Percentiles rank a stretch among this genome's conserved stretches.
phyloP scores from a whole-genome alignment of 495 filamentous ascomycete species.

The Annulohypoxylon maeteangense region DNA sequence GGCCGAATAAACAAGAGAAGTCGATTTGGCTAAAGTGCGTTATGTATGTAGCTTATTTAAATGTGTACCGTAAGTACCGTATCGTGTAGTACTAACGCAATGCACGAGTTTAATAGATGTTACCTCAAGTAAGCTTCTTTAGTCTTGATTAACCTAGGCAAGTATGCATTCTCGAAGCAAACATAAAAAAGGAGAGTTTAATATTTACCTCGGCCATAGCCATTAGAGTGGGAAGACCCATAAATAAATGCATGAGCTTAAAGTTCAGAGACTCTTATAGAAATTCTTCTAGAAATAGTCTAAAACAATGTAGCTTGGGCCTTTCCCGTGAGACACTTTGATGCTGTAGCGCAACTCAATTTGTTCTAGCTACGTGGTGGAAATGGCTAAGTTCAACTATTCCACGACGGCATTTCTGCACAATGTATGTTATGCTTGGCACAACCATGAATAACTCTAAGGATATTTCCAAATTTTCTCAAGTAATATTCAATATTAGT shows the following conservation, averaged over 20 bases:
- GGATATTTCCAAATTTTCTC: neutral
- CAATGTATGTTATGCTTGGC: neutral
- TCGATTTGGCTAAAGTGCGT: neutral
- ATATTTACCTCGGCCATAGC: neutral
- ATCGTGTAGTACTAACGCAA: constrained; percentile 5
- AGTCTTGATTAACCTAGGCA: neutral
- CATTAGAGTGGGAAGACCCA: constrained; percentile 7
- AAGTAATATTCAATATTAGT: neutral
- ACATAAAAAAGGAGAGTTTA: neutral
- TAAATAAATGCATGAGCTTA: neutral
- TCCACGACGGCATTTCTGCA: neutral
- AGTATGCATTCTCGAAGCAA: neutral
- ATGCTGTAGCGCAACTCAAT: neutral
- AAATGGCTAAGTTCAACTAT: neutral
- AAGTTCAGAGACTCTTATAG: neutral
- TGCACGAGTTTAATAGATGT: neutral
- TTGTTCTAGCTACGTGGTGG: neutral
- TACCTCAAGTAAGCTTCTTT: neutral
- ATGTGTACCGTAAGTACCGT: neutral
- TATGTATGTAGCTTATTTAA: neutral
- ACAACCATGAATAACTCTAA: neutral
- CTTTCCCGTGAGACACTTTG: neutral
- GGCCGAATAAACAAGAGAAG: neutral
- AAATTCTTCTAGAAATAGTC: constrained; percentile 4
- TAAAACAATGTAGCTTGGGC: constrained; percentile 19